phyloP scores from a whole-genome alignment of 495 filamentous ascomycete species.

The Podospora conica region DNA sequence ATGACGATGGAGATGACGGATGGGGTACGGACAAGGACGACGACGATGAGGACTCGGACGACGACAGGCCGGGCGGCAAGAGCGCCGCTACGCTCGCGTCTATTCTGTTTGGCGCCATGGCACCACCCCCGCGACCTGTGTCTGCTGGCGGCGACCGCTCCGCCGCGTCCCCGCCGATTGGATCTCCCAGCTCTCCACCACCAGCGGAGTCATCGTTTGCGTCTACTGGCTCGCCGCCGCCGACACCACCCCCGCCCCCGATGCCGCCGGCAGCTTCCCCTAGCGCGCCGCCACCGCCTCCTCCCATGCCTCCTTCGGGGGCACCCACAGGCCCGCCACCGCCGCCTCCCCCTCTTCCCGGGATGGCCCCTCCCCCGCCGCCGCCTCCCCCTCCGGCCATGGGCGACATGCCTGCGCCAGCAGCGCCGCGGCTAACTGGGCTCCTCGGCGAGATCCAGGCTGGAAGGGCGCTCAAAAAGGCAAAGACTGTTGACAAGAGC shows the following conservation, averaged over 20 bases:
- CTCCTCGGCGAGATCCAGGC: constrained; percentile 75
- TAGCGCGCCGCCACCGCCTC: constrained; percentile 33
- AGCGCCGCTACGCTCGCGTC: constrained; percentile 88
- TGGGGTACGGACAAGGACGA: constrained; percentile 85
- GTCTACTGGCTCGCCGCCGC: constrained; percentile 29
- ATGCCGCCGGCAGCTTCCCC: constrained; percentile 30
- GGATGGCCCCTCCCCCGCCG: constrained; percentile 50
- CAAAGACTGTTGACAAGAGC: constrained; percentile 81
- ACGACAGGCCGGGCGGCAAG: constrained; percentile 66
- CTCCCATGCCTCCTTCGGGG: constrained; percentile 37
- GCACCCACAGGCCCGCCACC: constrained; percentile 38
- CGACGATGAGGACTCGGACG: constrained; percentile 60
- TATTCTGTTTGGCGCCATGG: constrained; percentile 96
- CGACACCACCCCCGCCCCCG: constrained; percentile 30
- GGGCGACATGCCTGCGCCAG: constrained; percentile 32
- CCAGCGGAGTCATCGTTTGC: constrained; percentile 34
- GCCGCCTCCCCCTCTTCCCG: constrained; percentile 47
- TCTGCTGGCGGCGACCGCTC: constrained; percentile 72
- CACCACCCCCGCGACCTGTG: constrained; percentile 71
- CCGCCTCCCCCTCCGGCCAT: constrained; percentile 47
- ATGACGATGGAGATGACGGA: constrained; percentile 56
- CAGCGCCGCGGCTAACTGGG: constrained; percentile 46
- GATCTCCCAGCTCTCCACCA: constrained; percentile 33
- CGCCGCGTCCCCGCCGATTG: constrained; percentile 38
- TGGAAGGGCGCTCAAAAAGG: constrained; percentile 72